Conservation (phyloP, 1,284 basidiomycete genomes). For the Melampsora abietis-canadensis region DNA sequence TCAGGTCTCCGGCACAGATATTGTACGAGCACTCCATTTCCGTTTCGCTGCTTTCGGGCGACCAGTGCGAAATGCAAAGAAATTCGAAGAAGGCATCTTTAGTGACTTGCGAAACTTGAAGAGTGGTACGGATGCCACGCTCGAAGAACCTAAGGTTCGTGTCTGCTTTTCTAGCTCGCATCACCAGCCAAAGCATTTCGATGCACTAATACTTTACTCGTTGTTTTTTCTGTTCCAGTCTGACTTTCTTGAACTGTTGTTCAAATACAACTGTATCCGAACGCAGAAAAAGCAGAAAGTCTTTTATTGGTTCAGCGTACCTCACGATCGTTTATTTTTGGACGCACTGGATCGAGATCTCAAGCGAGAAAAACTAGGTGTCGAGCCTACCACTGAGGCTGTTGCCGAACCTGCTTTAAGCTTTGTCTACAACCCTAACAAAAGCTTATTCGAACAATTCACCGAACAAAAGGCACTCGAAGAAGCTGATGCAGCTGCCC, state of each 20-base stretch:
- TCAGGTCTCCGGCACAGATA: slow-evolving; percentile 39
- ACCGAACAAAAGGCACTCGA: slow-evolving; percentile 54
- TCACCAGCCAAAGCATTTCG: background rate
- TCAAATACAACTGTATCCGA: slow-evolving; percentile 89
- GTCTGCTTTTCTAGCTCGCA: background rate
- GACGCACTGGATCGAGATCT: slow-evolving; percentile 88
- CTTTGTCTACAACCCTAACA: slow-evolving; percentile 71
- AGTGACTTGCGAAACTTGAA: slow-evolving; percentile 85
- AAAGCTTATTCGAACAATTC: slow-evolving; percentile 82
- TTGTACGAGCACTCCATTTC: slow-evolving; percentile 78
- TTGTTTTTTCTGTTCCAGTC: slow-evolving; percentile 58
- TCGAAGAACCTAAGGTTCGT: slow-evolving; percentile 84
- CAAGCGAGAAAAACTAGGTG: slow-evolving; percentile 82
- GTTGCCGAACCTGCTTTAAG: slow-evolving; percentile 70
- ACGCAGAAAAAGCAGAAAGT: slow-evolving; percentile 95
- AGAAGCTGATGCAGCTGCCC: slow-evolving; percentile 46
- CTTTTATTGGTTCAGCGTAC: slow-evolving; percentile 70
- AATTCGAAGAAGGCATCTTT: slow-evolving; percentile 90
- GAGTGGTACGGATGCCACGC: slow-evolving; percentile 78
- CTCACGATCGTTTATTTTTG: slow-evolving; percentile 77
- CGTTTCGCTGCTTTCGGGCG: slow-evolving; percentile 78
- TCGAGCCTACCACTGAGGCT: slow-evolving; percentile 73
- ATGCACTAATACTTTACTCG: background rate
- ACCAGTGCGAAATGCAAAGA: slow-evolving; percentile 77
- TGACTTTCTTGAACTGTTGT: slow-evolving; percentile 84